Percentiles rank a stretch among this genome's conserved stretches.
These are phyloP conservation scores for Wickerhamomyces rabaulensis DNA, from an alignment of 805 yeast genomes.

Conservation along the genomic window DNA sequence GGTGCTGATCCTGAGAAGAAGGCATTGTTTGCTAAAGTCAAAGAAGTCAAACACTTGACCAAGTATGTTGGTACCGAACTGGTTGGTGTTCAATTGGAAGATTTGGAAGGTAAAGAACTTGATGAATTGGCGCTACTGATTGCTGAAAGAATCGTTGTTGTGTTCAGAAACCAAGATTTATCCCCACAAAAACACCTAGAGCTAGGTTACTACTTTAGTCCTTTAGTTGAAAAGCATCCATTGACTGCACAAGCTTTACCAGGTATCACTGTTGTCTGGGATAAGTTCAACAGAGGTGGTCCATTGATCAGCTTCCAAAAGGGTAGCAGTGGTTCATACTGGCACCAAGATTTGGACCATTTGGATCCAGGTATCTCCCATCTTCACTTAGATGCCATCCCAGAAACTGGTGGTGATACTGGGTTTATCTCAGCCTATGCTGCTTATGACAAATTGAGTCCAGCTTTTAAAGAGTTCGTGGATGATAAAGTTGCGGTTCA, in stretches of 20 bases:
- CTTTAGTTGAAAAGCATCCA: slow-evolving; percentile 34
- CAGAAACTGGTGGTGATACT: slow-evolving; percentile 50
- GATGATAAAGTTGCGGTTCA: slow-evolving; percentile 48
- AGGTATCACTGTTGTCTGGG: slow-evolving; percentile 34
- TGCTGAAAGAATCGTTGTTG: slow-evolving; percentile 44
- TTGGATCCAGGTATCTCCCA: slow-evolving; percentile 54
- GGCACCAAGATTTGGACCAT: slow-evolving; percentile 48
- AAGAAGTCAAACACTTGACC: slow-evolving; percentile 35
- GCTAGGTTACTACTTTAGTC: slow-evolving; percentile 41
- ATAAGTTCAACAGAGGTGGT: slow-evolving; percentile 27
- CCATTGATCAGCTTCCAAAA: slow-evolving; percentile 5
- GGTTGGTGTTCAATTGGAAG: slow-evolving; percentile 39
- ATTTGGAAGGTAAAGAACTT: slow-evolving; percentile 34
- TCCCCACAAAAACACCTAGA: slow-evolving; percentile 36
- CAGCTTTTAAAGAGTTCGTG: slow-evolving; percentile 42
- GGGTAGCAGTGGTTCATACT: slow-evolving; percentile 21
- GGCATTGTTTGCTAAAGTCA: slow-evolving; percentile 33
- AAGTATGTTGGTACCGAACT: slow-evolving; percentile 44
- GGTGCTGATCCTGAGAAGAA: slow-evolving; percentile 37
- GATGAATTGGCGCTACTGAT: slow-evolving; percentile 42
- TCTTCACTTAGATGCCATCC: slow-evolving; percentile 45
- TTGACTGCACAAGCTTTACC: slow-evolving; percentile 28
- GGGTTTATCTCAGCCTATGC: slow-evolving; percentile 51
- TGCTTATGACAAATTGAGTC: slow-evolving; percentile 51
- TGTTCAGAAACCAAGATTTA: slow-evolving; percentile 43